Evolutionary conservation across 768 basidiomycete genomes (phyloP), one percentile per base, ranked within the genome.

Genomic region (Scleroderma citrinum): DNA sequence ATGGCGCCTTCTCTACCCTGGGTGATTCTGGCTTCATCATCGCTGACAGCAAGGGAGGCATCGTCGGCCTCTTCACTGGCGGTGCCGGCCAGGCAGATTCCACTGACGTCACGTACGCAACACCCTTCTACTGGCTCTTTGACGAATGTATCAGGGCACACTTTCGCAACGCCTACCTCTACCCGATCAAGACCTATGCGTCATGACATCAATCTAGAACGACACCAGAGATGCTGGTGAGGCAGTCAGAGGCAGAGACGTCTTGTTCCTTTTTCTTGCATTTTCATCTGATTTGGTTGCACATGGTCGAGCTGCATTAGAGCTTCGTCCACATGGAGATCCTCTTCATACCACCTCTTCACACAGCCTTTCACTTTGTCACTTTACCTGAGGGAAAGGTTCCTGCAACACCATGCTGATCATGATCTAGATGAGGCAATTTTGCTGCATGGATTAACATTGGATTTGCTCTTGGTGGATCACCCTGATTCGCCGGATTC

Each of bases 21-120:
- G 69, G 69, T 12, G 70, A 72, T 56, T 72, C 69, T 42, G 72
- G 72, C 49, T 58, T 69, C 8, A 50, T 67, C 30, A 58, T 74
- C 48, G 62, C 53, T 38, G 59, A 69, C 52, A 53, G 57, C 54
- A 57, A 26, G 52, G 71, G 70, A 39, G 56, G 66, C 39, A 59
- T 70, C 41, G 61, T 60, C 36, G 71, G 70, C 48, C 47, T 72
- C n/a, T 56, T 71, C 42, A 71, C 67, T 7, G 61, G 67, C 34
- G 58, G 70, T 60, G 35, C 54, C 48, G 69, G 70, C 30, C 53
- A 57, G 45, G 51, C 52, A 4, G 36, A 56, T 55, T 41, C 46
- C 46, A 57, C 59, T 24, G 65, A 71, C 51, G 53, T 68, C 7
- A 69, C 71, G 20, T 72, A 72, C 53, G 68, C 67, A 43, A 74